These are phyloP conservation scores for Tubosaeta sp. DNA, from an alignment of 768 basidiomycete genomes.

Conservation along the genomic window DNA sequence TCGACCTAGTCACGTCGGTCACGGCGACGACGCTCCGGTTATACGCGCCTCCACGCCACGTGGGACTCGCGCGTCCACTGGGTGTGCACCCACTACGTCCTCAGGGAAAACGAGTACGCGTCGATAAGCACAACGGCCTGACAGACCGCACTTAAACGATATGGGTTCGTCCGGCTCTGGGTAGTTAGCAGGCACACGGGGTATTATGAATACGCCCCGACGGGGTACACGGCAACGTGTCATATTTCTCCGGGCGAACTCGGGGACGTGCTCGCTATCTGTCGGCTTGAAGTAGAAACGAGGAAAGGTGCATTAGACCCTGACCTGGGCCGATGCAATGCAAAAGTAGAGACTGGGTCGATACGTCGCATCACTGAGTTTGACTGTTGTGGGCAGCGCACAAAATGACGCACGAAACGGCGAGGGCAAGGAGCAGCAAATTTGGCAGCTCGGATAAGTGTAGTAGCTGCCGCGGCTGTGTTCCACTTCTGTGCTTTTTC, in stretches of 20 bases:
- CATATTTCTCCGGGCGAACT: not conserved
- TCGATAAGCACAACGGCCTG: not conserved
- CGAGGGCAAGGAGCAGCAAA: too few species aligned
- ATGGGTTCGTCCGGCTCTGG: constrained; percentile 15
- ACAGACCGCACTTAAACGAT: not conserved
- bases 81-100: constrained; percentile 14
- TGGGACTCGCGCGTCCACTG: constrained; percentile 2
- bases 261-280: constrained; percentile 3
- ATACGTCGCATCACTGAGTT: too few species aligned
- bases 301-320: not conserved
- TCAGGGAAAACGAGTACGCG: not conserved
- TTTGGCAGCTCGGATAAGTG: too few species aligned
- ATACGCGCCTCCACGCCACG: not conserved
- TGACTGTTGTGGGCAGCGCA: too few species aligned
- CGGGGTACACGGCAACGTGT: constrained; percentile 11
- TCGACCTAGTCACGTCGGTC: constrained; percentile 9
- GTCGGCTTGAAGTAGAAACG: constrained; percentile 9
- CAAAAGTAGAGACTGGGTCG: not conserved
- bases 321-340: not conserved
- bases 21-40: constrained; percentile 19
- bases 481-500: too few species aligned
- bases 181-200: not conserved
- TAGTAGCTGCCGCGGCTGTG: too few species aligned
- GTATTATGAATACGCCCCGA: constrained; percentile 4
- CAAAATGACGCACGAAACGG: too few species aligned